A percentile compares a stretch with the other conserved stretches of the same genome.
These are phyloP conservation scores for Alternaria conjuncta DNA, from an alignment of 2,329 filamentous ascomycete genomes.

Conservation along the genomic window DNA sequence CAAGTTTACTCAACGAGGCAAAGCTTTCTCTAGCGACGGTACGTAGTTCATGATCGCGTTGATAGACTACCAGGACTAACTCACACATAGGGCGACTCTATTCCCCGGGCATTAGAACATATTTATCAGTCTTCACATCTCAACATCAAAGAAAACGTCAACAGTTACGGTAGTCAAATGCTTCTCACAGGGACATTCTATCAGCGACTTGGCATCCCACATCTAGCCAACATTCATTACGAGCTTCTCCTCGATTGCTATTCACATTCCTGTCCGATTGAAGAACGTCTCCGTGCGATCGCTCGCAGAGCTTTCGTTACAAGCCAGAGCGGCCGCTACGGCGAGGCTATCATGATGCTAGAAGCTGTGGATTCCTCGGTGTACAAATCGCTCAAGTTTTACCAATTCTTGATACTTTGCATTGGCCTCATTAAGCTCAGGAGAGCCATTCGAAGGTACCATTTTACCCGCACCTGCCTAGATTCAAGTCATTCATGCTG, in stretches of 20 bases:
- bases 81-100: slow-evolving; percentile 59
- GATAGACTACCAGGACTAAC: neutral
- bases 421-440: slow-evolving; percentile 70
- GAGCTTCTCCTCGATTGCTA: slow-evolving; percentile 81
- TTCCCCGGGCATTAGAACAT: slow-evolving; percentile 72
- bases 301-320: slow-evolving; percentile 73
- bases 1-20: slow-evolving; percentile 83
- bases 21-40: slow-evolving; percentile 79
- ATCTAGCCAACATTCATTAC: slow-evolving; percentile 66
- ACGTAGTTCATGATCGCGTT: slow-evolving; percentile 44
- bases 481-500: slow-evolving; percentile 16
- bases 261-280: slow-evolving; percentile 66
- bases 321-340: slow-evolving; percentile 72
- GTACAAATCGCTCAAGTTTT: slow-evolving; percentile 76
- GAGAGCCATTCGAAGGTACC: slow-evolving; percentile 63
- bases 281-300: slow-evolving; percentile 78
- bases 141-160: slow-evolving; percentile 77
- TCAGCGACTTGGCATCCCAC: slow-evolving; percentile 71
- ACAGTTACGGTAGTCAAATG: slow-evolving; percentile 75
- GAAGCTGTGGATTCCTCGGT: slow-evolving; percentile 66
- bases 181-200: slow-evolving; percentile 76
- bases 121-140: slow-evolving; percentile 84
- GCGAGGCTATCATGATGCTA: slow-evolving; percentile 68
- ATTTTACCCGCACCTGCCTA: neutral
- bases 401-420: slow-evolving; percentile 75